These are phyloP conservation scores for Phytophthora pisi DNA, from an alignment of 352 stramenopile species.

Conservation along the genomic window DNA sequence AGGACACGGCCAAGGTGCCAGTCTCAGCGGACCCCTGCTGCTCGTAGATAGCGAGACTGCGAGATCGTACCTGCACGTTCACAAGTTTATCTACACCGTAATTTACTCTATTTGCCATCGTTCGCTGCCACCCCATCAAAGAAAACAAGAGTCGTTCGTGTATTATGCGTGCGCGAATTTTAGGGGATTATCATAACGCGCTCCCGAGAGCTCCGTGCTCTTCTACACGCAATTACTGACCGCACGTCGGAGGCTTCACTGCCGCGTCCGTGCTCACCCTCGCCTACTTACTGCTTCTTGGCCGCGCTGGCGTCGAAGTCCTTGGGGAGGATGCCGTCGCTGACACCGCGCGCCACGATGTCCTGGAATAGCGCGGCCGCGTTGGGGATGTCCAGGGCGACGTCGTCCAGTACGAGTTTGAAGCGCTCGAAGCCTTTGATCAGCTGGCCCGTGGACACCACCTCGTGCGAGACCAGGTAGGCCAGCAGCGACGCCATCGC, in stretches of 20 bases:
- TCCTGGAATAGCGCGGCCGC: conserved; percentile 53
- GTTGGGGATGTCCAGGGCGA: conserved; percentile 74
- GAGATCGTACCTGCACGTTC: not conserved
- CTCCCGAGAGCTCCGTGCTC: conserved; percentile 3
- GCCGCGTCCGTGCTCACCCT: conserved; percentile 9
- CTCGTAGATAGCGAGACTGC: conserved; percentile 27
- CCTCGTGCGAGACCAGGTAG: conserved; percentile 72
- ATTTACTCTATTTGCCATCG: conserved; percentile 24
- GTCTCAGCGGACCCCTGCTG: conserved; percentile 75
- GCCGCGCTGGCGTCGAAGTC: conserved; percentile 52
- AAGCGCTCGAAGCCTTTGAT: conserved; percentile 87
- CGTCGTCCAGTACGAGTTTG: conserved; percentile 65
- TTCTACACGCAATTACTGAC: conserved; percentile 8
- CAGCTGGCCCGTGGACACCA: conserved; percentile 65
- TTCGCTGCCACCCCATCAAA: not conserved
- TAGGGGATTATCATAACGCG: not conserved
- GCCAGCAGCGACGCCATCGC: conserved; percentile 81
- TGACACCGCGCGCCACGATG: conserved; percentile 51
- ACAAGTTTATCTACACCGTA: not conserved
- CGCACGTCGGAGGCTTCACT: conserved; percentile 3
- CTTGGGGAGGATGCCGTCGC: conserved; percentile 48
- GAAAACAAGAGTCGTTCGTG: conserved; percentile 32
- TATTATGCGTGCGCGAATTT: conserved; percentile 29
- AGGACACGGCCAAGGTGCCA: conserved; percentile 73
- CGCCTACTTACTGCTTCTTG: conserved; percentile 38